A percentile compares a stretch with the other conserved stretches of the same genome.
Evolutionary conservation across 2,329 filamentous ascomycete genomes (phyloP).

Genomic region (Achaetomium macrosporum): DNA sequence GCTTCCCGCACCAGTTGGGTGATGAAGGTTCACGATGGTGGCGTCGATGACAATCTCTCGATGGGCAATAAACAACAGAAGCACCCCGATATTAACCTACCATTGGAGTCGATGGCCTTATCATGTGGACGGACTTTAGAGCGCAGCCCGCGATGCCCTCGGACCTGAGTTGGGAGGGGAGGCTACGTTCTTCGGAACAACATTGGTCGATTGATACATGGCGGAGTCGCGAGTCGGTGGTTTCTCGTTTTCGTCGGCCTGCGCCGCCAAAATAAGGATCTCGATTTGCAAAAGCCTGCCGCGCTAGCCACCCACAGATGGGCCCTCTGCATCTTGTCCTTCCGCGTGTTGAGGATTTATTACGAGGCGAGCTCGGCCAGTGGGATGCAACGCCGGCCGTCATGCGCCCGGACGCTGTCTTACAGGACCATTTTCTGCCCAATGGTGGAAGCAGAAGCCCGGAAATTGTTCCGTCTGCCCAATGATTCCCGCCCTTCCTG

Average conservation of each 20-base stretch:
- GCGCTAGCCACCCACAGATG: conserved; percentile 15
- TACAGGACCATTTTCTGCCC: conserved; percentile 34
- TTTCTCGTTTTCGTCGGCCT: background rate
- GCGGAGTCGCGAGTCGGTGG: background rate
- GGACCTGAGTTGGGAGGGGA: background rate
- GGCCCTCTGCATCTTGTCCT: background rate
- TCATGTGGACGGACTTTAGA: background rate
- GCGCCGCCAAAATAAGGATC: background rate
- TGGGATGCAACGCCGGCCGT: conserved; percentile 38
- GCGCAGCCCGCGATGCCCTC: too few species aligned
- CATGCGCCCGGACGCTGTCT: conserved; percentile 35
- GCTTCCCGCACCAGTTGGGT: background rate
- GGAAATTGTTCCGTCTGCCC: conserved; percentile 35
- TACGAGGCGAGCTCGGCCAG: conserved; percentile 34
- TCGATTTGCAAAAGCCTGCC: conserved; percentile 5
- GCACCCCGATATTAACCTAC: background rate
- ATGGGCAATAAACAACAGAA: background rate
- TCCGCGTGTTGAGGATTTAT: conserved; percentile 26
- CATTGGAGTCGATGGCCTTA: background rate
- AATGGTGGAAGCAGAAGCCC: conserved; percentile 31
- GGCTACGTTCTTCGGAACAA: background rate
- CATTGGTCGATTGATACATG: background rate
- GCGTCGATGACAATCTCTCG: background rate
- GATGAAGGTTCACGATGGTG: background rate
- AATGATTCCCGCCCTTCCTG: conserved; percentile 28